Evolutionary conservation across 1,284 basidiomycete genomes (phyloP).

Genomic region (Pseudomicrostroma phylloplanum): DNA sequence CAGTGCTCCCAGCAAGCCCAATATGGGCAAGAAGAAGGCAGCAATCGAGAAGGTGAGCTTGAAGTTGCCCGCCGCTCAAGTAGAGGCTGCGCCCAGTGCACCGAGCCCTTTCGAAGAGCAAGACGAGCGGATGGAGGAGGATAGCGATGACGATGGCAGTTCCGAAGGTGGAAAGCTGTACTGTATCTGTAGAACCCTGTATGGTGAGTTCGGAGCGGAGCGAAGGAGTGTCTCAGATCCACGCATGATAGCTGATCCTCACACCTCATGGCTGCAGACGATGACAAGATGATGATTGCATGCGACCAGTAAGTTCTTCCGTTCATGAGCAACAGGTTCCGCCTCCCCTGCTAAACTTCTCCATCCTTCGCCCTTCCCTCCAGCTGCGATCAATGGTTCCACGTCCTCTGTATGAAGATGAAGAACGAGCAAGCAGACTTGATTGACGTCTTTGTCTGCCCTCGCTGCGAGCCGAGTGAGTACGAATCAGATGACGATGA

Average conservation of each 20-base stretch:
- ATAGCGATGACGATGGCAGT: constrained; percentile 7
- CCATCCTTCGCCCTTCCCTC: neutral
- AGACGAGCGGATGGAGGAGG: constrained; percentile 12
- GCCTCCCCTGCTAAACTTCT: too few relatives aligned
- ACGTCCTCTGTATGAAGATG: constrained; percentile 11
- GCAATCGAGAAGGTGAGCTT: neutral
- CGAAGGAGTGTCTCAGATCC: neutral
- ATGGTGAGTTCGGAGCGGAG: constrained; percentile 16
- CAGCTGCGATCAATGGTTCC: constrained; percentile 24
- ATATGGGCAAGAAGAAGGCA: neutral
- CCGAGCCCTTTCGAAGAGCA: neutral
- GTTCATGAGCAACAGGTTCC: neutral
- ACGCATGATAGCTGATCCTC: neutral
- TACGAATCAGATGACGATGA: neutral
- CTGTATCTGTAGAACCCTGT: constrained; percentile 20
- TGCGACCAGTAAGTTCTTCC: constrained; percentile 13
- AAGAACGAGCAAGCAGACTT: constrained; percentile 16
- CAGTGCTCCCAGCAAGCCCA: too few relatives aligned
- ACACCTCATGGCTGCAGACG: constrained; percentile 8
- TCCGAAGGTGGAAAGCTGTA: constrained; percentile 14
- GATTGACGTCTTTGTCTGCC: constrained; percentile 23
- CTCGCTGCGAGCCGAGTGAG: constrained; percentile 17
- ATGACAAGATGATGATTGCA: constrained; percentile 22
- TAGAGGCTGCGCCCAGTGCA: neutral
- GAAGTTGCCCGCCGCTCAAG: neutral